These are phyloP conservation scores for Phytophthora melonis DNA, from an alignment of 352 stramenopile genomes.

Conservation along the genomic window DNA sequence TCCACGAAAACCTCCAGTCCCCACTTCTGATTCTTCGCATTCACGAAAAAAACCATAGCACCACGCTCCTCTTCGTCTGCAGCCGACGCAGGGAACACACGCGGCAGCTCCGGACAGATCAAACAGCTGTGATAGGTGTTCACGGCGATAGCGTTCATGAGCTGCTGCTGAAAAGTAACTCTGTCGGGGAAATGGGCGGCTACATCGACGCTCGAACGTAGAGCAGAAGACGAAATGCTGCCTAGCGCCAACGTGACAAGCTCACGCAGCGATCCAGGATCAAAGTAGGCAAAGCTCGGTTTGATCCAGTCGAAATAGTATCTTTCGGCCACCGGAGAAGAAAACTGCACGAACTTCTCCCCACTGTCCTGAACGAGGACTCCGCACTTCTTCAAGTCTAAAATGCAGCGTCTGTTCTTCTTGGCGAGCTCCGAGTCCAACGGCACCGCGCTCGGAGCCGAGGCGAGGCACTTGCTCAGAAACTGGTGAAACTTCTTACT, in stretches of 20 bases:
- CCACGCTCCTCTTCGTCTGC: not conserved
- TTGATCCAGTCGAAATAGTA: not conserved
- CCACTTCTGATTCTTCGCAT: not conserved
- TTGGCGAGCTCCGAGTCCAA: not conserved
- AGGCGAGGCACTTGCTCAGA: not conserved
- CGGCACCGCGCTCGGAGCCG: not conserved
- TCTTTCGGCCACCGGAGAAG: not conserved
- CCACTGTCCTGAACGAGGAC: not conserved
- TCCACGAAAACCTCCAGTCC: not conserved
- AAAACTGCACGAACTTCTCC: not conserved
- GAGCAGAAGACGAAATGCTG: not conserved
- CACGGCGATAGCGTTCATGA: not conserved
- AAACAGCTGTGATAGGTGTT: not conserved
- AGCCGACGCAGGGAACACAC: not conserved
- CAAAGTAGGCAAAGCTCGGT: not conserved
- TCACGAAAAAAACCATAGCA: not conserved
- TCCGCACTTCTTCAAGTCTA: not conserved
- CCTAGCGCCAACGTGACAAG: not conserved
- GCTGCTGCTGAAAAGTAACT: not conserved
- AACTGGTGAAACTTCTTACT: not conserved
- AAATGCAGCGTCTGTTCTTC: not conserved
- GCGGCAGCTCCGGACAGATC: not conserved
- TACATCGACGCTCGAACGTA: not conserved
- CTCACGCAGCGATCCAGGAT: not conserved
- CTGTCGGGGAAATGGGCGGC: not conserved